These are phyloP conservation scores for Nitzschia inconspicua DNA, from an alignment of 108 stramenopile genomes.

Conservation along the genomic window DNA sequence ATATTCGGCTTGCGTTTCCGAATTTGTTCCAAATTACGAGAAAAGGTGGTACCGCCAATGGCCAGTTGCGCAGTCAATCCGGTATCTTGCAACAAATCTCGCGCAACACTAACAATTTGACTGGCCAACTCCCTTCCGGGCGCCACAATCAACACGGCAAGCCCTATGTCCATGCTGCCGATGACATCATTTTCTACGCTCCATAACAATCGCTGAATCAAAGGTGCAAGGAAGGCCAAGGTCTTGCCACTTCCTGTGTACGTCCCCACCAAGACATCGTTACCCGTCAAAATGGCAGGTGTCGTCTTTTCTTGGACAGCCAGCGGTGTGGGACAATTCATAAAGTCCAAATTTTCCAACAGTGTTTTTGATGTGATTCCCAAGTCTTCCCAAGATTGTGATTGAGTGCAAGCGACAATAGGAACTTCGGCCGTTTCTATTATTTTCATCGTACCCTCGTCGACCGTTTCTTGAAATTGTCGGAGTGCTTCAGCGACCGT, in stretches of 20 bases:
- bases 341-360: slow-evolving; percentile 53
- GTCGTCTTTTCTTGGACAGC: slow-evolving; percentile 70
- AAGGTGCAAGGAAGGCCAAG: slow-evolving; percentile 71
- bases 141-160: slow-evolving; percentile 69
- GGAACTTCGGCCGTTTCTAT: slow-evolving; percentile 18
- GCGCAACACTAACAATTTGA: slow-evolving; percentile 79
- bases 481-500: slow-evolving; percentile 59
- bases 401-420: slow-evolving; percentile 3
- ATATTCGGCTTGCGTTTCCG: slow-evolving; percentile 75
- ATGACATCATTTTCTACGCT: slow-evolving; percentile 5
- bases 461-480: slow-evolving; percentile 36
- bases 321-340: slow-evolving; percentile 61
- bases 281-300: slow-evolving; percentile 55
- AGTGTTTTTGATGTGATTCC: slow-evolving; percentile 58
- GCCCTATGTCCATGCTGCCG: slow-evolving; percentile 15
- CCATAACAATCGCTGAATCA: slow-evolving; percentile 55
- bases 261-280: slow-evolving; percentile 75
- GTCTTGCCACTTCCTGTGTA: slow-evolving; percentile 89
- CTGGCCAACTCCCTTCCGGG: slow-evolving; percentile 84
- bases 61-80: slow-evolving; percentile 55
- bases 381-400: slow-evolving; percentile 53
- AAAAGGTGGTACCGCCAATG: slow-evolving; percentile 82
- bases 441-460: slow-evolving; percentile 13
- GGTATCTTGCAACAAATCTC: slow-evolving; percentile 57
- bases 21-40: slow-evolving; percentile 65